phyloP scores from a whole-genome alignment of 805 yeast species.

The Metschnikowia lochheadii region DNA sequence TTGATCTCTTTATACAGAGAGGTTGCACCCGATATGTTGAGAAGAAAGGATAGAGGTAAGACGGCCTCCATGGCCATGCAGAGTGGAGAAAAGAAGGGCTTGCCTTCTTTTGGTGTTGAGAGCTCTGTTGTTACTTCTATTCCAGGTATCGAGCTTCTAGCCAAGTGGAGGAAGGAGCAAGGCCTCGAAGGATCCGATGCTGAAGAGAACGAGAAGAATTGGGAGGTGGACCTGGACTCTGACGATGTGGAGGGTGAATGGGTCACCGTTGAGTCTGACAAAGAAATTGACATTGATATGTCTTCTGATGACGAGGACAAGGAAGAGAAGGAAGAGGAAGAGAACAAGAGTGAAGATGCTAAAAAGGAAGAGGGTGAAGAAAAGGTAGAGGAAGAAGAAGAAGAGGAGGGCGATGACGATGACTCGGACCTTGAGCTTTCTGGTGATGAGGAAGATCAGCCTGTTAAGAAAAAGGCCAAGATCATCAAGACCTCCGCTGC shows the following conservation, averaged over 20 bases:
- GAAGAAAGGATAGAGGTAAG: conserved; percentile 89
- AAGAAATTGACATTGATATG: conserved; percentile 55
- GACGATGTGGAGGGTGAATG: conserved; percentile 82
- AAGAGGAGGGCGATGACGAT: conserved; percentile 39
- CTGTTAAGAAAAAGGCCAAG: conserved; percentile 27
- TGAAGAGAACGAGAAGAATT: conserved; percentile 50
- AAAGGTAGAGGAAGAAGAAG: conserved; percentile 28
- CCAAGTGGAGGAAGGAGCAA: conserved; percentile 73
- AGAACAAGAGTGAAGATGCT: too few species aligned
- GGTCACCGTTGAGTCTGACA: conserved; percentile 81
- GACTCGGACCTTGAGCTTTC: conserved; percentile 20
- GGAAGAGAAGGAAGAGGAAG: conserved; percentile 32
- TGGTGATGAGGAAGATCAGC: conserved; percentile 33
- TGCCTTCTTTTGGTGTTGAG: conserved; percentile 74
- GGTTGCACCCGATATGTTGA: conserved; percentile 93
- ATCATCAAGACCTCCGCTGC: conserved; percentile 21
- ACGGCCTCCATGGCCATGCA: conserved; percentile 79
- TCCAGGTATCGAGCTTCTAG: conserved; percentile 88
- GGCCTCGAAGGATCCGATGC: conserved; percentile 48
- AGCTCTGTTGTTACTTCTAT: conserved; percentile 59
- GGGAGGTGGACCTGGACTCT: conserved; percentile 57
- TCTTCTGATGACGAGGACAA: conserved; percentile 44
- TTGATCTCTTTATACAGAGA: conserved; percentile 85
- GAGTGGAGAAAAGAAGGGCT: conserved; percentile 44
- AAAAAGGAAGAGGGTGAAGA: conserved; percentile 31